Conservation (phyloP, 2,329 filamentous ascomycete species). For the Calonectria multiphialidica region DNA sequence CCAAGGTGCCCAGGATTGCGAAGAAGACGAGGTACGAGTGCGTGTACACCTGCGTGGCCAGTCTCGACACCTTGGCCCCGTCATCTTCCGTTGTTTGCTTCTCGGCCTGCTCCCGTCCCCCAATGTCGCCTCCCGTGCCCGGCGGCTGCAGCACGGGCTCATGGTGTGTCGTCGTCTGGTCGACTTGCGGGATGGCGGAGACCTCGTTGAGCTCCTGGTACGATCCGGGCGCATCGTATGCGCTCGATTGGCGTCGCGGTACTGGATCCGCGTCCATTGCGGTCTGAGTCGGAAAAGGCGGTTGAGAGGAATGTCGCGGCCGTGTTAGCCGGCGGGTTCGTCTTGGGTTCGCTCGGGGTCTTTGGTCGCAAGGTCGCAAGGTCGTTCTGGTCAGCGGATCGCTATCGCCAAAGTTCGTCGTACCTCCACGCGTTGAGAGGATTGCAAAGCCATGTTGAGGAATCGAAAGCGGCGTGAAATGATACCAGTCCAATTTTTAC, state of each 20-base stretch:
- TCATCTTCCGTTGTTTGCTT: slow-evolving; percentile 9
- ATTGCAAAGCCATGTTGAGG: neutral
- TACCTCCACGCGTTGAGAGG: neutral
- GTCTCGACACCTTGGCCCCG: slow-evolving; percentile 55
- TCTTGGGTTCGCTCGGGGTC: neutral
- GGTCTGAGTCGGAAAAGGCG: neutral
- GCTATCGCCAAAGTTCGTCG: slow-evolving; percentile 6
- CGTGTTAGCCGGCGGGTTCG: neutral
- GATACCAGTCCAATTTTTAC: neutral
- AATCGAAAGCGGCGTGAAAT: neutral
- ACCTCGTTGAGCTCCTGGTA: slow-evolving; percentile 17
- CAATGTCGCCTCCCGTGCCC: neutral
- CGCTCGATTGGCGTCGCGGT: neutral
- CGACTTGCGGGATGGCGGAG: slow-evolving; percentile 7
- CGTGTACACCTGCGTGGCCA: slow-evolving; percentile 74
- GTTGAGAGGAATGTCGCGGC: neutral
- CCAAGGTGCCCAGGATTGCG: slow-evolving; percentile 85
- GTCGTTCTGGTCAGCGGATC: neutral
- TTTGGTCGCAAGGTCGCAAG: no score
- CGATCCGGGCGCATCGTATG: slow-evolving; percentile 4
- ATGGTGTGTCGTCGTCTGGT: neutral
- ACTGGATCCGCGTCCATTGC: neutral
- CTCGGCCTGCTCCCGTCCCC: slow-evolving; percentile 24
- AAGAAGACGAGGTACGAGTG: slow-evolving; percentile 88
- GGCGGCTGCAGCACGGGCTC: neutral